These are phyloP conservation scores for Eucalyptus paniculata DNA, from an alignment of 345 rosid species.

Conservation along the genomic window DNA sequence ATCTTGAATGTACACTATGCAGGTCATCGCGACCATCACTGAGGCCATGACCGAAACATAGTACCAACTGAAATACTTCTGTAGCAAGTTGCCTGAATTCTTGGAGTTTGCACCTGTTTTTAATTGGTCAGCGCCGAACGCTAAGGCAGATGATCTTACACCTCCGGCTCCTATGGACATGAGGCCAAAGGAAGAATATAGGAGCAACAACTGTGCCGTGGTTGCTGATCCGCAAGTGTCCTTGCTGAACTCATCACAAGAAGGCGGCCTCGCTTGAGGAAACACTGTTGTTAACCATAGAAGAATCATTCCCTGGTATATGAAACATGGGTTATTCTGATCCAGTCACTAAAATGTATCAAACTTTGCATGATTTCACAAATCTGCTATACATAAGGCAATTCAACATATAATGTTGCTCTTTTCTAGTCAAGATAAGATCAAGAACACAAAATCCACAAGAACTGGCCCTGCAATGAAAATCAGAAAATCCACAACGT, in stretches of 20 bases:
- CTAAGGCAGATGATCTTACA: conserved; percentile 11
- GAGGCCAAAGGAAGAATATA: conserved; percentile 12
- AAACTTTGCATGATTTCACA: neutral
- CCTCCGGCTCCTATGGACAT: conserved; percentile 15
- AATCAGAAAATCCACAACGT: neutral
- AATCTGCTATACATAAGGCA: neutral
- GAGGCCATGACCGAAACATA: neutral
- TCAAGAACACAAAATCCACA: neutral
- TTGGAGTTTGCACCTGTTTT: neutral
- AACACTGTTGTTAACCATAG: conserved; percentile 68
- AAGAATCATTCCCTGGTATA: conserved; percentile 49
- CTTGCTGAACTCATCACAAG: conserved; percentile 14
- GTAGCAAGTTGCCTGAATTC: neutral
- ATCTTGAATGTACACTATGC: conserved; percentile 14
- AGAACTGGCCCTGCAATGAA: neutral
- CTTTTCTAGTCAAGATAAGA: neutral
- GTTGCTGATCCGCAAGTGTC: conserved; percentile 31
- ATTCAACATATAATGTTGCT: neutral
- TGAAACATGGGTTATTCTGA: neutral
- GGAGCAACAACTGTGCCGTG: conserved; percentile 18
- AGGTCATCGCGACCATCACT: neutral
- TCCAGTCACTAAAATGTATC: neutral
- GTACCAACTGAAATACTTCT: conserved; percentile 16
- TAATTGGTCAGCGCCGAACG: conserved; percentile 21
- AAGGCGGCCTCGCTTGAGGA: conserved; percentile 39